Evolutionary conservation across 352 stramenopile species (phyloP).

Genomic region (Phytopythium ostracodes): DNA sequence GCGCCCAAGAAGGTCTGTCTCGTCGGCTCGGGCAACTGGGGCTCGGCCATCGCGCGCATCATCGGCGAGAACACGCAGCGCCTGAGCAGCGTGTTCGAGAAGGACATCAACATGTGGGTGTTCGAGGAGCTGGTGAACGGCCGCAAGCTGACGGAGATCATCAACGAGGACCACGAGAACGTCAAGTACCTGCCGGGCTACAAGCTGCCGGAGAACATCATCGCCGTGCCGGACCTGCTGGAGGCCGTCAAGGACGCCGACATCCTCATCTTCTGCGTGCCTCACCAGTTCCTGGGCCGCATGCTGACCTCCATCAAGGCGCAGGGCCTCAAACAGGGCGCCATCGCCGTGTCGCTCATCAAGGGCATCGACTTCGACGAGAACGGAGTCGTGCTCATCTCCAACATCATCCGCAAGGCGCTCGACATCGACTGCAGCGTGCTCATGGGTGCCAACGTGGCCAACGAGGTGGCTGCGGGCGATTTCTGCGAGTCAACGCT

Average conservation of each 20-base stretch:
- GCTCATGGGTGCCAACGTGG: constrained; percentile 97
- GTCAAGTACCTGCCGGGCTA: constrained; percentile 92
- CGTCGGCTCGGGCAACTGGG: constrained; percentile 81
- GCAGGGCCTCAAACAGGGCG: constrained; percentile 55
- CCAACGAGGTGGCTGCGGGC: constrained; percentile 93
- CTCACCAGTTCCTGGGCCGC: constrained; percentile 94
- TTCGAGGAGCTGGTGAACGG: constrained; percentile 90
- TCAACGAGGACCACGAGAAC: constrained; percentile 97
- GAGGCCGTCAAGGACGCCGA: constrained; percentile 87
- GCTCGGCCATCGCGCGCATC: constrained; percentile 77
- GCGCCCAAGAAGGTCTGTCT: constrained; percentile 63
- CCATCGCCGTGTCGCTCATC: constrained; percentile 89
- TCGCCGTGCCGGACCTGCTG: constrained; percentile 90
- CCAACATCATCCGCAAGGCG: constrained; percentile 84
- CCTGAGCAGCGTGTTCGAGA: constrained; percentile 69
- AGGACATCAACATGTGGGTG: constrained; percentile 96
- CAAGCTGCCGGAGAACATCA: constrained; percentile 92
- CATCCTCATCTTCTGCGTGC: constrained; percentile 96
- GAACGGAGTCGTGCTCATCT: constrained; percentile 82
- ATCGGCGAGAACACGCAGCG: constrained; percentile 75
- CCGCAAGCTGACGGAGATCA: constrained; percentile 94
- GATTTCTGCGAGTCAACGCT: constrained; percentile 98
- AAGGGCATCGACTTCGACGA: constrained; percentile 90
- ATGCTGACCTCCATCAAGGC: constrained; percentile 89
- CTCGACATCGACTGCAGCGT: constrained; percentile 89